A percentile compares a stretch with the other conserved stretches of the same genome.
phyloP scores from a whole-genome alignment of 306 rosid genomes.

The Citrullus amarus region DNA sequence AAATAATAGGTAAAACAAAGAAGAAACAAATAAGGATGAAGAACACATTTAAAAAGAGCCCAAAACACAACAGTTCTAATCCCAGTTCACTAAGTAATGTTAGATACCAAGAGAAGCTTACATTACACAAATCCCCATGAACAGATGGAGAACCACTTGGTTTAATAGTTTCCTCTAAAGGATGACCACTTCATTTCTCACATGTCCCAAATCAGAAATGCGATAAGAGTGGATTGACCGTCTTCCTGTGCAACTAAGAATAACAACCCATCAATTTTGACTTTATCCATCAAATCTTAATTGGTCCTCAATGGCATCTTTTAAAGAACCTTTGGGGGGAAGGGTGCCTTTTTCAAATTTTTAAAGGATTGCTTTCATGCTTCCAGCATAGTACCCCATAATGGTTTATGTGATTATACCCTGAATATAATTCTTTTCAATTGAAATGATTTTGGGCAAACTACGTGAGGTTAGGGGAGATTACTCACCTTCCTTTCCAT shows the following conservation, averaged over 20 bases:
- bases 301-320: neutral
- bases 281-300: neutral
- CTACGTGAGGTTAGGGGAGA: neutral
- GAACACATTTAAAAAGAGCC: neutral
- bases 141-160: neutral
- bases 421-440: neutral
- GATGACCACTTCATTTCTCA: neutral
- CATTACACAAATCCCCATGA: neutral
- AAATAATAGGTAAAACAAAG: neutral
- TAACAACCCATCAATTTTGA: neutral
- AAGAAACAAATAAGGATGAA: neutral
- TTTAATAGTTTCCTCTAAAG: neutral
- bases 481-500: neutral
- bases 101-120: neutral
- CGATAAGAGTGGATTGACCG: conserved; percentile 15
- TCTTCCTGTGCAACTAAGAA: conserved; percentile 11
- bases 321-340: neutral
- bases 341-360: neutral
- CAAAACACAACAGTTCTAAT: neutral
- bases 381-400: neutral
- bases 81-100: neutral
- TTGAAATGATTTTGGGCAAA: neutral
- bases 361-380: neutral
- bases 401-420: neutral
- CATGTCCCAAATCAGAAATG: neutral